Evolutionary conservation across 352 stramenopile genomes (phyloP).

Genomic region (Phytopythium oedochilum): DNA sequence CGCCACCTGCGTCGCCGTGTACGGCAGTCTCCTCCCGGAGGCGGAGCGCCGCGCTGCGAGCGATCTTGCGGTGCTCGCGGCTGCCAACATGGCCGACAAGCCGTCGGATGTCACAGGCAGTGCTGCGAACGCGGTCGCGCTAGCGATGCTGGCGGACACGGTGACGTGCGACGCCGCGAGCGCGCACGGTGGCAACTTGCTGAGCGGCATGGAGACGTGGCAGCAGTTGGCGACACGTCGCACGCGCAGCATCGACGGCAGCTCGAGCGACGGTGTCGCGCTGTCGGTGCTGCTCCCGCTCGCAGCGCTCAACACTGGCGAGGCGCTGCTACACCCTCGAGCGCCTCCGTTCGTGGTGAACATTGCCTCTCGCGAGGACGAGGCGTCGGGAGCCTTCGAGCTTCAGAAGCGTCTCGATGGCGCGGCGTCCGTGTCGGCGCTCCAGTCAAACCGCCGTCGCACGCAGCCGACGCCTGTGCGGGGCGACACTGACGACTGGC

Average conservation of each 20-base stretch:
- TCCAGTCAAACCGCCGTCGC: neutral
- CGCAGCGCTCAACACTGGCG: conserved; percentile 52
- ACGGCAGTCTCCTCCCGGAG: conserved; percentile 49
- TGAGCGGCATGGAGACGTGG: conserved; percentile 57
- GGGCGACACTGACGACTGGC: conserved; percentile 29
- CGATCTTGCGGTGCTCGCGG: conserved; percentile 39
- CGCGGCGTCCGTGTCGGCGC: neutral
- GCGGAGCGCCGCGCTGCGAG: conserved; percentile 34
- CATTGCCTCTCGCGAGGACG: conserved; percentile 17
- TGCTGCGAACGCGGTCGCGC: conserved; percentile 22
- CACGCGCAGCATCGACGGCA: conserved; percentile 10
- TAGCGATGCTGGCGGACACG: conserved; percentile 51
- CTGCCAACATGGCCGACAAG: conserved; percentile 3
- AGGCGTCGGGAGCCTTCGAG: conserved; percentile 9
- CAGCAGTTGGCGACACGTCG: conserved; percentile 17
- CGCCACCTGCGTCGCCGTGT: conserved; percentile 51
- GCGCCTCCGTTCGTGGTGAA: conserved; percentile 62
- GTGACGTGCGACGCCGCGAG: conserved; percentile 49
- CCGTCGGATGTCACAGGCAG: neutral
- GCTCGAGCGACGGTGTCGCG: conserved; percentile 12
- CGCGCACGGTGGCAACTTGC: conserved; percentile 47
- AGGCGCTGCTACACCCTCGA: conserved; percentile 69
- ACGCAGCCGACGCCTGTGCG: conserved; percentile 8
- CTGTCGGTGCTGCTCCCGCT: conserved; percentile 34
- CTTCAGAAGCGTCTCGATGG: conserved; percentile 22